Conservation (phyloP, 2,329 filamentous ascomycete genomes). For the Fusarium denticulatum region DNA sequence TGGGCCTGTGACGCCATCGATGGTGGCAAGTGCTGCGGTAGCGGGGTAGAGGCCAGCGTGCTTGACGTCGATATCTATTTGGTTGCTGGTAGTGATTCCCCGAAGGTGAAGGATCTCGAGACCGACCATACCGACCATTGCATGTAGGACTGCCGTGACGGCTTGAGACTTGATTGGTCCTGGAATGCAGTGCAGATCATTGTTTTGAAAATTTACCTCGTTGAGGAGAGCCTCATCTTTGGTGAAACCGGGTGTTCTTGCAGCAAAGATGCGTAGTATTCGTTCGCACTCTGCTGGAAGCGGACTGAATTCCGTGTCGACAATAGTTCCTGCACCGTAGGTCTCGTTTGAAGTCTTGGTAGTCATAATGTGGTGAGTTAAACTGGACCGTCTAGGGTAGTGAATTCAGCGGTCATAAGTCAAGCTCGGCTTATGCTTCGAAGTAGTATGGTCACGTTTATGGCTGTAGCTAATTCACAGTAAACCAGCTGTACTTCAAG, state of each 20-base stretch:
- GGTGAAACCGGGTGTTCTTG: not conserved
- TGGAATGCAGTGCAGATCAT: not conserved
- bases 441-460: not conserved
- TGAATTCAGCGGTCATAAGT: not conserved
- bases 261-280: not conserved
- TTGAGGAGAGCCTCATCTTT: not conserved
- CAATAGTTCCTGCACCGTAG: not conserved
- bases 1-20: not conserved
- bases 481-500: not conserved
- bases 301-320: not conserved
- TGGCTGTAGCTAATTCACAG: not conserved
- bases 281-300: not conserved
- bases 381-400: not conserved
- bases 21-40: not conserved
- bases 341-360: not conserved
- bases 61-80: not conserved
- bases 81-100: not conserved
- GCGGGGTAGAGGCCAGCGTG: not conserved
- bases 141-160: not conserved
- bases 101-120: not conserved
- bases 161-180: not conserved
- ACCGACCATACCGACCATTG: not conserved
- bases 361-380: not conserved
- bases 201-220: not conserved
- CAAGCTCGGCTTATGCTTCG: not conserved